Percentiles rank a stretch among this genome's conserved stretches.
phyloP scores from a whole-genome alignment of 495 filamentous ascomycete genomes.

The Hypoxylon trugodes region DNA sequence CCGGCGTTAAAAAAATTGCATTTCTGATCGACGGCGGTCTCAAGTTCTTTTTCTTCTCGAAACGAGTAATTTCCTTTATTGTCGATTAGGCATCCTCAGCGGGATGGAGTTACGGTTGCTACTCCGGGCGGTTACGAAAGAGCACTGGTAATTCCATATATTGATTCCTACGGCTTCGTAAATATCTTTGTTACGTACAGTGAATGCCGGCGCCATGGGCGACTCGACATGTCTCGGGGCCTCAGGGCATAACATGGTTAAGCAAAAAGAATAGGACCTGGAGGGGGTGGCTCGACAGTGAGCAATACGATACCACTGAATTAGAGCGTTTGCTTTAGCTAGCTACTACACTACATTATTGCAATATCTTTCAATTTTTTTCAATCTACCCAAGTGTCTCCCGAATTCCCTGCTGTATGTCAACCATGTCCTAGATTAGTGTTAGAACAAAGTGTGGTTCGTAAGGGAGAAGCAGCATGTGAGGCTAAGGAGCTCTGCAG shows the following conservation, averaged over 20 bases:
- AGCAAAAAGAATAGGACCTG: neutral
- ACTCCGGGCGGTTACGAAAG: slow-evolving; percentile 18
- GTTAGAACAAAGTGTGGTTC: neutral
- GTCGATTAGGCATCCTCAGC: slow-evolving; percentile 18
- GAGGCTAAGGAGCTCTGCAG: slow-evolving; percentile 24
- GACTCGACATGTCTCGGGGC: slow-evolving; percentile 7
- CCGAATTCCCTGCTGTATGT: no score
- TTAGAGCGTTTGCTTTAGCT: slow-evolving; percentile 9
- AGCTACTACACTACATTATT: slow-evolving; percentile 3
- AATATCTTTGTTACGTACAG: slow-evolving; percentile 18
- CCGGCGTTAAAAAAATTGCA: slow-evolving; percentile 37
- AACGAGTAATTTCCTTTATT: slow-evolving; percentile 6
- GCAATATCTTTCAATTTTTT: no score
- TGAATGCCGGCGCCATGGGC: slow-evolving; percentile 12
- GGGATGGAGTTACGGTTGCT: slow-evolving; percentile 28
- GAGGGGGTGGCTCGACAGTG: slow-evolving; percentile 8
- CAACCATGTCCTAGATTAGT: neutral
- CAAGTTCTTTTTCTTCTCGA: slow-evolving; percentile 6
- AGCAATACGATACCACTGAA: slow-evolving; percentile 14
- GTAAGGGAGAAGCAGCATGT: neutral
- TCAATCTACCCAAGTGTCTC: no score
- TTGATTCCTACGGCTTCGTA: slow-evolving; percentile 14
- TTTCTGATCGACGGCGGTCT: slow-evolving; percentile 3
- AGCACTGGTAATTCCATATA: slow-evolving; percentile 1
- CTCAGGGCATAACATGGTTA: slow-evolving; percentile 25